Evolutionary conservation across 2,329 filamentous ascomycete genomes (phyloP), one percentile per base, ranked within the genome.

Genomic region (Nemania sp.): DNA sequence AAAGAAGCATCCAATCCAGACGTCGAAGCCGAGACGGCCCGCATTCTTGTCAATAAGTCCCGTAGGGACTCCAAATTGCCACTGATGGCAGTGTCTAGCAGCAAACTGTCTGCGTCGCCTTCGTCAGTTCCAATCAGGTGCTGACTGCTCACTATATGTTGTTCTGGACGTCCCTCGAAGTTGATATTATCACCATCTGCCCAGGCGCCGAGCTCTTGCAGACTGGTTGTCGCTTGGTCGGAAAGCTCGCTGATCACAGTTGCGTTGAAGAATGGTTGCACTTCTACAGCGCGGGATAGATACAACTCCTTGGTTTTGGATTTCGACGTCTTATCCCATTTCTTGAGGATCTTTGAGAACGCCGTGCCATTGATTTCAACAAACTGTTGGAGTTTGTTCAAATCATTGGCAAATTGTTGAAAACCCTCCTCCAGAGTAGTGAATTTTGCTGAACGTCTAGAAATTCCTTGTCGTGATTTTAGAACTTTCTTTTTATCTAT

Each of bases 241-340:
- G 94, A 97, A 9, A 99, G 81, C 67, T 96, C 93, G 72, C 92
- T 96, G 68, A 99, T 96, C 64, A 97, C 91, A 61, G 95, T 90
- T 40, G 93, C 87, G 72, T 99, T 97, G 80, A 97, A 99, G 72
- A 95, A 97, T 6, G 94, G 94, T 68, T 97, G 94, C 6, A 97
- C 92, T 72, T 99, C 94, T 59, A 99, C 93, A 7, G 94, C 94
- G 56, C 94, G 83, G 8, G 95, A 95, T 30, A 99, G 85, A 70
- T 97, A 99, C 34, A 97, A 82, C 75, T 97, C 94, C 73, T 99
- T 99, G 55, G 94, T 97, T 72, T 93, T 93, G 46, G 93, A 97
- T 80, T 97, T 99, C 63, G 93, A 97, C 1, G 92, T 97, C 82
- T 99, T 99, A 75, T 99, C 94, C 94, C 94, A 99, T 83, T 99